Evolutionary conservation across 116 monocot species (phyloP).

Genomic region (Trichopus zeylanicus): DNA sequence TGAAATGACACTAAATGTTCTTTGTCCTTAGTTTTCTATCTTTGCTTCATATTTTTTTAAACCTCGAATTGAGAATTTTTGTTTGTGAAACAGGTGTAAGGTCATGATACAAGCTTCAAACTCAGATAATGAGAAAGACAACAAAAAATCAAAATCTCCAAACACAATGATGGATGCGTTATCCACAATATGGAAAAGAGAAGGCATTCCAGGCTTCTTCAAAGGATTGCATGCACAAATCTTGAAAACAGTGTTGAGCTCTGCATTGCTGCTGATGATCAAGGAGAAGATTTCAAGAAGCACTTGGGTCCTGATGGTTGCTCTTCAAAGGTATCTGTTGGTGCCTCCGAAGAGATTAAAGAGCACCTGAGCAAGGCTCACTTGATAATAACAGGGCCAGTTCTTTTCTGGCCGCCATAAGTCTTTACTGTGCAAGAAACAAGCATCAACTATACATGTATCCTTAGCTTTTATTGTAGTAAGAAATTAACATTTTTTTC

Average conservation of each 20-base stretch:
- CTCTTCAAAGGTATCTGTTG: slow-evolving; percentile 52
- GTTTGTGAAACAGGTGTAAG: slow-evolving; percentile 59
- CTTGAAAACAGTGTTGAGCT: slow-evolving; percentile 88
- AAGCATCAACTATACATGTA: not conserved
- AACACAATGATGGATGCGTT: slow-evolving; percentile 59
- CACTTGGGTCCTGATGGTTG: slow-evolving; percentile 80
- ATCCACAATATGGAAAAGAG: slow-evolving; percentile 62
- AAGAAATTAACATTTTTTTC: too few relatives aligned
- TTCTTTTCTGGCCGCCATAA: not conserved
- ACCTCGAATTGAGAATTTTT: not conserved
- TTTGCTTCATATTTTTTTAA: too few relatives aligned
- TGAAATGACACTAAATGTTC: too few relatives aligned
- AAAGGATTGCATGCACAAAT: slow-evolving; percentile 95
- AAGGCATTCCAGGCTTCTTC: slow-evolving; percentile 83
- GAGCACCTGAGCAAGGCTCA: slow-evolving; percentile 6
- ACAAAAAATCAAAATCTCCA: slow-evolving; percentile 15
- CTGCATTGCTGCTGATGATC: slow-evolving; percentile 92
- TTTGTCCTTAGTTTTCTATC: too few relatives aligned
- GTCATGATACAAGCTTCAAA: slow-evolving; percentile 84
- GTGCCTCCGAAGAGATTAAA: slow-evolving; percentile 55
- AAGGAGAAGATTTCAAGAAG: slow-evolving; percentile 85
- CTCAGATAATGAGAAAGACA: slow-evolving; percentile 16
- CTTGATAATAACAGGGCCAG: not conserved
- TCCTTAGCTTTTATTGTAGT: too few relatives aligned
- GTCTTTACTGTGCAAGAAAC: not conserved